Base-by-base conservation (phyloP, 768 basidiomycete genomes). In the Mycena haematopus region DNA sequence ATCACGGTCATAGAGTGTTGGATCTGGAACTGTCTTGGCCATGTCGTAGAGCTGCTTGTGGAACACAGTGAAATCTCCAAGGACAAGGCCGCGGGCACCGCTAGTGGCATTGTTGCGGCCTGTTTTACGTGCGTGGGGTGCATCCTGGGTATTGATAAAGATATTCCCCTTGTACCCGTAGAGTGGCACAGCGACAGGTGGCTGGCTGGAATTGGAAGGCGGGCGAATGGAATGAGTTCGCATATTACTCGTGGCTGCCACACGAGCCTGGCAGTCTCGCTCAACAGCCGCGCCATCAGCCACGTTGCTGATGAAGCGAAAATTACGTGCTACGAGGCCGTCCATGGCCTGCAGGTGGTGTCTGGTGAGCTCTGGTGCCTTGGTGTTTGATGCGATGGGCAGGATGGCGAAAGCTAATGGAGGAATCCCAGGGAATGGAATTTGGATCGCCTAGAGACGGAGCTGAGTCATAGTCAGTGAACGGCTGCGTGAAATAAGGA, bases 341-440 rank as follows among this genome's bases (percentile, higher is more conserved):
- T 33, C 38, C 60, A 60, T 60, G 3, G 49, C 52, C 1, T 1
- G 2, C 19, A 60, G 2, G 22, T 60, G 60, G 52, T 52, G 54
- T 17, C 49, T 45, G 1, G 52, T 45, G 6, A 60, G 60, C 35
- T 47, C 35, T 1, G 52, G 0, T 1, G 45, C 60, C n/a, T 60
- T 60, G 7, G 54, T 45, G 9, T 60, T 60, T 0, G 52, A 17
- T 0, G 67, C 4, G 38, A 78, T 75, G 0, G 76, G 62, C 2
- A 69, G 56, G 0, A 71, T 73, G 3, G 76, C 75, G 8, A 78
- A 44, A 19, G 78, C 66, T 21, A 79, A 62, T 0, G 79, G 72
- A 0, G 76, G 56, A 0, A 78, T 58, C 4, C 71, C 69, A 1
- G 77, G 73, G 0, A 73, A 33, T 8, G 75, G 75, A 6, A 77